phyloP scores from a whole-genome alignment of 768 basidiomycete species.

The Hygrocybe coccinea region DNA sequence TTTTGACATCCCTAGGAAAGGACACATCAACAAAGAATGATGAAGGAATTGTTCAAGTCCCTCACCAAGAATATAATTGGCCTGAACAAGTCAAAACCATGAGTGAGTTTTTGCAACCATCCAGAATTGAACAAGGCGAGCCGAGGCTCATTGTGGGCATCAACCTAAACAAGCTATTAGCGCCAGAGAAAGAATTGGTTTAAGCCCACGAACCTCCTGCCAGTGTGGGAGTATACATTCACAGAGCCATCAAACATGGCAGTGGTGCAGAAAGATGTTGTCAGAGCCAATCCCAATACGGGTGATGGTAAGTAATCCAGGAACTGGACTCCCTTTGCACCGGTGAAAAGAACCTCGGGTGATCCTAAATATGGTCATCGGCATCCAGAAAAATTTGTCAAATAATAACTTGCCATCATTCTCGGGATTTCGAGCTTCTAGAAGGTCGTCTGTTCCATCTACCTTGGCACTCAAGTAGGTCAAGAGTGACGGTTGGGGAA shows the following conservation, averaged over 20 bases:
- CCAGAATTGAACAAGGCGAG: constrained; percentile 63
- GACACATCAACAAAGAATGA: constrained; percentile 4
- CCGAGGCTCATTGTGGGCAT: constrained; percentile 75
- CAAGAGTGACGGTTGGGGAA: constrained; percentile 58
- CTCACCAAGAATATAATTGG: constrained; percentile 71
- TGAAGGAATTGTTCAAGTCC: background rate
- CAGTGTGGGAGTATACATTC: constrained; percentile 79
- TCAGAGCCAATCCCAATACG: constrained; percentile 61
- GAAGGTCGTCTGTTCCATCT: constrained; percentile 60
- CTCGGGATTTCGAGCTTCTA: constrained; percentile 79
- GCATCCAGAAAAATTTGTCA: background rate
- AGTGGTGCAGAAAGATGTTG: constrained; percentile 65
- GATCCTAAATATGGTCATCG: constrained; percentile 38
- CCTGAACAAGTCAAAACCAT: constrained; percentile 71
- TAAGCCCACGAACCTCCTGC: constrained; percentile 60
- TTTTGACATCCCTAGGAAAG: constrained; percentile 65
- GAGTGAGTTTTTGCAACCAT: constrained; percentile 58
- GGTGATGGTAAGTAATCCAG: constrained; percentile 80
- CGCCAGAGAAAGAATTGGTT: constrained; percentile 2
- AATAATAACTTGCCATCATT: constrained; percentile 45
- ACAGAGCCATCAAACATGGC: constrained; percentile 75
- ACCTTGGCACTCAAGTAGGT: constrained; percentile 54
- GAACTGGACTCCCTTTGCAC: constrained; percentile 75
- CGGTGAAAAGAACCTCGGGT: constrained; percentile 62
- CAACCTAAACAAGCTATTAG: constrained; percentile 43